Evolutionary conservation across 257 asterid genomes (phyloP).

Genomic region (Solanum megistacrolobum): DNA sequence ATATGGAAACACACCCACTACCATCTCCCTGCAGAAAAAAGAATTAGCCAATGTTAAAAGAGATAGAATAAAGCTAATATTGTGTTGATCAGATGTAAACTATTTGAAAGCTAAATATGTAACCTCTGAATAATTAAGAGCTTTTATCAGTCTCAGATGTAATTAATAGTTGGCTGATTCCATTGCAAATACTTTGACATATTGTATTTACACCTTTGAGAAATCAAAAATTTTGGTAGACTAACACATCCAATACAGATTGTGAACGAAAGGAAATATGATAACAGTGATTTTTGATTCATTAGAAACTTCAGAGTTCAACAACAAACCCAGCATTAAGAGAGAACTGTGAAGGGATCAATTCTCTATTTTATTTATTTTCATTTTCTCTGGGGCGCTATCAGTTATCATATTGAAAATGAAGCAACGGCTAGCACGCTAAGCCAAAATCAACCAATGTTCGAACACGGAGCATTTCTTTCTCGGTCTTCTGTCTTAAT

Average conservation of each 20-base stretch:
- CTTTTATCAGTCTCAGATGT: neutral
- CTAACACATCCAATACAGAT: neutral
- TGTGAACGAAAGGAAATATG: neutral
- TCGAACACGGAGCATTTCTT: neutral
- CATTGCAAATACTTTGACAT: neutral
- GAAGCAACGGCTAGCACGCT: neutral
- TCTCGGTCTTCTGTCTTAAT: neutral
- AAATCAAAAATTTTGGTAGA: neutral
- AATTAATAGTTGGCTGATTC: neutral
- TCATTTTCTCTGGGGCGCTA: neutral
- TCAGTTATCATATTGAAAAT: neutral
- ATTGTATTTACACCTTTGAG: neutral
- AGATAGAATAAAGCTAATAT: neutral
- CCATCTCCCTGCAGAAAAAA: slow-evolving; percentile 80
- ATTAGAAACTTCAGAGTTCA: neutral
- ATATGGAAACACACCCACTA: slow-evolving; percentile 78
- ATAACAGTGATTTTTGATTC: neutral
- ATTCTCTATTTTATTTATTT: neutral
- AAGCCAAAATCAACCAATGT: neutral
- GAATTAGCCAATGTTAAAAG: neutral
- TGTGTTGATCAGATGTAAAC: neutral
- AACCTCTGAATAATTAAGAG: neutral
- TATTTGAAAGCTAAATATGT: neutral
- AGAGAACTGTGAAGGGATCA: neutral
- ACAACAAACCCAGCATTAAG: neutral